Base-by-base conservation (phyloP, 768 basidiomycete genomes). In the Lactarius vividus region DNA sequence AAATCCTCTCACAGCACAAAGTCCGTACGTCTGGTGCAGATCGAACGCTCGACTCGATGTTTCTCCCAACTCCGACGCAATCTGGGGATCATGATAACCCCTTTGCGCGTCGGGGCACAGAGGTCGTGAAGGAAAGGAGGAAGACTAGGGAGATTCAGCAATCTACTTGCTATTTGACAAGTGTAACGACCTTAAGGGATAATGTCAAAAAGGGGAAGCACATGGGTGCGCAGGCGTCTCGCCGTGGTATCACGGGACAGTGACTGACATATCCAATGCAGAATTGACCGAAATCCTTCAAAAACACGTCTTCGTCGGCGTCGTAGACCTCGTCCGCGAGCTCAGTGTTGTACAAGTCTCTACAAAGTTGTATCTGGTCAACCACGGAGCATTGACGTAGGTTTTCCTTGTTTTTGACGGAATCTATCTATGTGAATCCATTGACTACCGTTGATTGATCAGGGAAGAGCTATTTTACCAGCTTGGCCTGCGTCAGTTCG, bases 401-500 rank as follows among this genome's bases (percentile, higher is more conserved):
- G 92, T 84, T 26, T 46, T 4, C 49, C 18, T n/a, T 33, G 1
- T 1, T 33, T 33, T 37, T 52, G 15, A 53, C 28, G 40, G 15
- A n/a, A 37, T 29, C 26, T 35, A 15, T 31, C 15, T 11, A 20
- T 28, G 3, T 9, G 0, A 39, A 4, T 18, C 42, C 62, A 39
- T 49, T 68, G 28, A 55, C 39, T 23, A 9, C 15, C 26, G 16
- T 62, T 46, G n/a, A 15, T 62, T 46, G n/a, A 15, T 28, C 56
- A 97, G 95, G 0, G 94, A 97, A 72, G 94, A 97, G 71, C 81
- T 97, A 39, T 96, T 98, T 75, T 98, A 97, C 76, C 97, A 99
- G 73, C 83, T 99, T 8, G 93, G 86, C 2, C 77, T 98, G 31
- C 82, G 92, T 20, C 96, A 98, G 74, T 99, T 99, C 72, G 93